phyloP scores from a whole-genome alignment of 306 rosid species.

The Casuarina cunninghamiana region DNA sequence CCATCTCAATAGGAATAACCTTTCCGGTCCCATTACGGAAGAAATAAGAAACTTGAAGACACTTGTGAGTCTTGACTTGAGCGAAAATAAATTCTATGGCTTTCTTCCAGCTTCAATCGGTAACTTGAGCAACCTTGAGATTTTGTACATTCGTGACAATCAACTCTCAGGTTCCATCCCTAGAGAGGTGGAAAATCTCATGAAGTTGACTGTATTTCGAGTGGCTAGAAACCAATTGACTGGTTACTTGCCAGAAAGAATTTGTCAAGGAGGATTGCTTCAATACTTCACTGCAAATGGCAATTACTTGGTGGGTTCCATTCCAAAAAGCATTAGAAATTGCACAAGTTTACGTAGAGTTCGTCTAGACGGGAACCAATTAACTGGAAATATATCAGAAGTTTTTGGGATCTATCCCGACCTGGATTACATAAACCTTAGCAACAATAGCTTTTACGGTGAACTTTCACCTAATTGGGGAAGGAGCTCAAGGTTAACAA shows the following conservation, averaged over 20 bases:
- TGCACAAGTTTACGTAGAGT: conserved; percentile 2
- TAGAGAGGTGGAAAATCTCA: conserved; percentile 12
- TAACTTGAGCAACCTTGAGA: conserved; percentile 4
- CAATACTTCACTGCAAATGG: neutral
- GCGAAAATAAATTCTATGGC: conserved; percentile 12
- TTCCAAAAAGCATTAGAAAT: conserved; percentile 12
- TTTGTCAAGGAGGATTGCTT: conserved; percentile 10
- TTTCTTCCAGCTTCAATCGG: conserved; percentile 8
- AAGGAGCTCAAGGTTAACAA: neutral
- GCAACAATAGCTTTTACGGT: neutral
- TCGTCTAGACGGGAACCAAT: conserved; percentile 14
- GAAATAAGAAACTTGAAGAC: conserved; percentile 31
- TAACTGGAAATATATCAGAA: conserved; percentile 15
- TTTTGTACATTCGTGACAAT: neutral
- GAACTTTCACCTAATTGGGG: conserved; percentile 18
- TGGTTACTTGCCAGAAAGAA: neutral
- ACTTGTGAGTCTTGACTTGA: conserved; percentile 27
- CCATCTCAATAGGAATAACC: conserved; percentile 19
- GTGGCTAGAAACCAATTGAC: neutral
- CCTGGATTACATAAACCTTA: neutral
- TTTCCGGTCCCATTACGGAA: conserved; percentile 32
- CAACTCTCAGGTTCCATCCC: conserved; percentile 1
- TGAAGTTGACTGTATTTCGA: conserved; percentile 18
- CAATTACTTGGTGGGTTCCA: neutral
- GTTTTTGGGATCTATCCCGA: conserved; percentile 3